Evolutionary conservation across 176 grass and related monocot species (phyloP).

Genomic region (Rhynchospora tenuis): DNA sequence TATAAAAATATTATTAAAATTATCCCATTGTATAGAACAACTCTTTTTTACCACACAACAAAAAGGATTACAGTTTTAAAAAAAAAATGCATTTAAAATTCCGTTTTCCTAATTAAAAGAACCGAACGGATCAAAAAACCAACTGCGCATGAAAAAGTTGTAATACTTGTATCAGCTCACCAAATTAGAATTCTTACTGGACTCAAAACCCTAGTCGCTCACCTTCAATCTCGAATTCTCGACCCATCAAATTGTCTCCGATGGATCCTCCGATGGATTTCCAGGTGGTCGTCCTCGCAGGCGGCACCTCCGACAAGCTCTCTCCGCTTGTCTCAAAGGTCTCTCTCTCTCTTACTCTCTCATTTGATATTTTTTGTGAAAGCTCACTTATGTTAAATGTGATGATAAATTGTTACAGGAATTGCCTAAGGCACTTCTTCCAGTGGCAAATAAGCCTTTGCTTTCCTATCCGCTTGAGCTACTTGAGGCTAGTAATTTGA

Average conservation of each 20-base stretch:
- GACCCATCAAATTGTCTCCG: neutral
- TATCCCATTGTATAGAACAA: too few relatives aligned
- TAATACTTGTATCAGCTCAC: neutral
- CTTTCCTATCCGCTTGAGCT: constrained; percentile 89
- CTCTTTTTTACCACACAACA: too few relatives aligned
- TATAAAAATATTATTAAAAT: too few relatives aligned
- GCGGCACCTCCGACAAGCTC: constrained; percentile 70
- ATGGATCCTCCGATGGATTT: constrained; percentile 59
- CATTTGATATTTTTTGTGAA: neutral
- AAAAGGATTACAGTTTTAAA: too few relatives aligned
- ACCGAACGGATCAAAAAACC: too few relatives aligned
- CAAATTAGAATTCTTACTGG: neutral
- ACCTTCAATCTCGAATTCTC: neutral
- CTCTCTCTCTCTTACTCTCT: neutral
- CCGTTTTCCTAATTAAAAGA: neutral
- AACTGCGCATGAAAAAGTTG: neutral
- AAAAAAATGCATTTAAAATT: too few relatives aligned
- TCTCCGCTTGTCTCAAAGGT: constrained; percentile 84
- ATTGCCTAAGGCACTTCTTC: constrained; percentile 81
- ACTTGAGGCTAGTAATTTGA: constrained; percentile 82
- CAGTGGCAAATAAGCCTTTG: constrained; percentile 79
- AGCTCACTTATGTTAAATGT: neutral
- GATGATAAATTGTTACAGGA: constrained; percentile 37
- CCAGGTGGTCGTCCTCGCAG: constrained; percentile 95
- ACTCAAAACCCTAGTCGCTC: neutral